Evolutionary conservation across 164 flowering plant genomes (phyloP).

Genomic region (Saururus chinensis): DNA sequence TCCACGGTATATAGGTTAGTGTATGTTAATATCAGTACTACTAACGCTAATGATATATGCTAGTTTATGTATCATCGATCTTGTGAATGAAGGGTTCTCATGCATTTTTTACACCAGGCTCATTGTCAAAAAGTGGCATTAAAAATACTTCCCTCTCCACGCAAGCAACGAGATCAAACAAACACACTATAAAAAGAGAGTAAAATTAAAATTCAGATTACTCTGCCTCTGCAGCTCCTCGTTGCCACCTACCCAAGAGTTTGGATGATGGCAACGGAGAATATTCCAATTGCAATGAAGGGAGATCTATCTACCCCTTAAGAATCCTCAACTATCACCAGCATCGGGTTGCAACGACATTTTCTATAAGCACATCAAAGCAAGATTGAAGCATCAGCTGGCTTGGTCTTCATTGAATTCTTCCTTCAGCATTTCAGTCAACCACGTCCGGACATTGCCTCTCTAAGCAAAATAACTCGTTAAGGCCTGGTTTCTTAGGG

Average conservation of each 20-base stretch:
- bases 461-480: constrained; percentile 64
- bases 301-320: constrained; percentile 81
- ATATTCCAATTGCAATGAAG: constrained; percentile 61
- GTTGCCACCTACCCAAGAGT: constrained; percentile 40
- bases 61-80: too few relatives aligned
- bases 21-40: too few relatives aligned
- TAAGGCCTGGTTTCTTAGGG: too few relatives aligned
- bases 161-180: too few relatives aligned
- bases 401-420: constrained; percentile 62
- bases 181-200: too few relatives aligned
- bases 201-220: too few relatives aligned
- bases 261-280: constrained; percentile 87
- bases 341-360: constrained; percentile 81
- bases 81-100: too few relatives aligned
- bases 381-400: constrained; percentile 66
- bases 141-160: too few relatives aligned
- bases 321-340: constrained; percentile 66
- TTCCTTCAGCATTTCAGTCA: constrained; percentile 62
- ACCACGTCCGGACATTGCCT: constrained; percentile 67
- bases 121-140: too few relatives aligned
- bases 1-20: too few relatives aligned
- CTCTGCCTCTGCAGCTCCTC: constrained; percentile 37
- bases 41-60: too few relatives aligned
- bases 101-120: too few relatives aligned
- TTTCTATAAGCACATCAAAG: constrained; percentile 73